Conservation (phyloP, 495 filamentous ascomycete genomes). For the Xylaria bambusicola region DNA sequence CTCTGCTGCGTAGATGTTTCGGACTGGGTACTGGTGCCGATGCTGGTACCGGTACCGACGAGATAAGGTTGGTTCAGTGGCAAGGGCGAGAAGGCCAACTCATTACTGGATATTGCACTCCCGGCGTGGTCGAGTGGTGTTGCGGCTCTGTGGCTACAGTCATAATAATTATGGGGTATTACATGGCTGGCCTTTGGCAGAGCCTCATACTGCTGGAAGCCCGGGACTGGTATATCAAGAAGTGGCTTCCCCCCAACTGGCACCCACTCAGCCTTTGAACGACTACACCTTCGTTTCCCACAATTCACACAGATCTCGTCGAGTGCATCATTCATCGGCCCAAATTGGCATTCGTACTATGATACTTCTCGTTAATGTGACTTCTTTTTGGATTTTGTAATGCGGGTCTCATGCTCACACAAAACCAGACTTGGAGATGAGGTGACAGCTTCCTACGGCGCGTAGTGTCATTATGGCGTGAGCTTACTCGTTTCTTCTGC, state of each 20-base stretch:
- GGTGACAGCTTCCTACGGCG: neutral
- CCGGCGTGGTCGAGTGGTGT: conserved; percentile 6
- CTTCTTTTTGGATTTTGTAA: neutral
- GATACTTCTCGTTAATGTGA: neutral
- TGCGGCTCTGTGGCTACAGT: conserved; percentile 4
- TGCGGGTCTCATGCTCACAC: conserved; percentile 4
- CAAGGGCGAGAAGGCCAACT: conserved; percentile 1
- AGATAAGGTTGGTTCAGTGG: neutral
- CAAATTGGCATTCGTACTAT: neutral
- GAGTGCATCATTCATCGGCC: neutral
- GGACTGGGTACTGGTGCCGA: neutral
- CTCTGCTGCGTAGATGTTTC: neutral
- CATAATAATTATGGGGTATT: conserved; percentile 6
- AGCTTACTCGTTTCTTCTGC: conserved; percentile 6
- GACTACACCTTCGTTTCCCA: neutral
- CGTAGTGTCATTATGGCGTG: neutral
- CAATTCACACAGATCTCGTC: neutral
- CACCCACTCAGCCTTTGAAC: neutral
- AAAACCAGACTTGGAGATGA: neutral
- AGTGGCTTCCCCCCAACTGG: neutral
- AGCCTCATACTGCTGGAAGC: conserved; percentile 12
- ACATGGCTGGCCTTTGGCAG: conserved; percentile 3
- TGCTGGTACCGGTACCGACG: neutral
- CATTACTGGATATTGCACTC: conserved; percentile 1
- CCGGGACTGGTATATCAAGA: conserved; percentile 5